These are phyloP conservation scores for Scedosporium apiospermum DNA, from an alignment of 2,329 filamentous ascomycete species.

Conservation along the genomic window DNA sequence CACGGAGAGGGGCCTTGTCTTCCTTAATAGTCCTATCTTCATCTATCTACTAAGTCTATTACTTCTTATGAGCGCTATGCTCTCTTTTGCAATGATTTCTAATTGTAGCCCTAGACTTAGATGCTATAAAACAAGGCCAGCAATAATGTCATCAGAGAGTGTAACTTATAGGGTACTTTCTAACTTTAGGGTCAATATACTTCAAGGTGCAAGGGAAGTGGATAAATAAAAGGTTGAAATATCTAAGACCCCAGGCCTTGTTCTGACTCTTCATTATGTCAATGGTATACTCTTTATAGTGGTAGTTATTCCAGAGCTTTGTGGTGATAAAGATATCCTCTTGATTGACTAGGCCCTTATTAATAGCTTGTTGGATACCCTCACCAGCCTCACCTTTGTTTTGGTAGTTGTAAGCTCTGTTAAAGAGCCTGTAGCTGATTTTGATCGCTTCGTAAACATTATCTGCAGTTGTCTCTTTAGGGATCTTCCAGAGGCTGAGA, in stretches of 20 bases:
- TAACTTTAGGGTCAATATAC: slow-evolving; percentile 30
- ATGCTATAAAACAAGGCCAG: no score
- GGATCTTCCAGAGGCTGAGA: slow-evolving; percentile 63
- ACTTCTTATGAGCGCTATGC: no score
- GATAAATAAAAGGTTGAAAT: slow-evolving; percentile 22
- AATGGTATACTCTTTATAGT: slow-evolving; percentile 18
- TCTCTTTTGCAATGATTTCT: no score
- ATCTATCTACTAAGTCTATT: slow-evolving; percentile 20
- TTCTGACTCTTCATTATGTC: slow-evolving; percentile 19
- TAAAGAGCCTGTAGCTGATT: slow-evolving; percentile 41
- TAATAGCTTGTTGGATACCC: slow-evolving; percentile 48
- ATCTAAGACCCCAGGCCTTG: slow-evolving; percentile 30
- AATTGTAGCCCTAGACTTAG: no score
- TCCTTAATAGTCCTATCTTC: slow-evolving; percentile 12
- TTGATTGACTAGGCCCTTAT: slow-evolving; percentile 47
- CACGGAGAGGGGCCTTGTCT: slow-evolving; percentile 14
- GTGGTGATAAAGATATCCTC: slow-evolving; percentile 19
- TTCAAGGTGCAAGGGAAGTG: slow-evolving; percentile 30
- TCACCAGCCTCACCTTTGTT: slow-evolving; percentile 58
- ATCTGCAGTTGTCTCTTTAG: slow-evolving; percentile 30
- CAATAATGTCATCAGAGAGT: not conserved
- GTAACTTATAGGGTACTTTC: slow-evolving; percentile 25
- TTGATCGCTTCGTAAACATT: slow-evolving; percentile 56
- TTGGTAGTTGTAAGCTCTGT: slow-evolving; percentile 46
- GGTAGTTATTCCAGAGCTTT: slow-evolving; percentile 25